Percentiles rank a stretch among this genome's conserved stretches.
Conservation (phyloP, 2,329 filamentous ascomycete genomes). For the Monosporascus sp. region DNA sequence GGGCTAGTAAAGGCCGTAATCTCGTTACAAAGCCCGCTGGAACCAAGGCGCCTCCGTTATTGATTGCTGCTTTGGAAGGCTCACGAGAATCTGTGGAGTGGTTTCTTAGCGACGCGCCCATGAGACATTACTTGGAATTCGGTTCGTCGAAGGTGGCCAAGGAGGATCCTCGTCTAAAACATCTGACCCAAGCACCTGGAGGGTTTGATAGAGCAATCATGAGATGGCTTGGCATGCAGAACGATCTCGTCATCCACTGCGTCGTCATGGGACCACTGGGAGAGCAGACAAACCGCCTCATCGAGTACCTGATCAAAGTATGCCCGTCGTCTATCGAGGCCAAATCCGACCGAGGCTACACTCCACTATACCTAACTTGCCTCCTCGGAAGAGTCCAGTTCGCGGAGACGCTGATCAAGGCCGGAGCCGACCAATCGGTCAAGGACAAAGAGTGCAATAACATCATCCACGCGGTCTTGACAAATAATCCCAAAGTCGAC, state of each 20-base stretch:
- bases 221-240: slow-evolving; percentile 57
- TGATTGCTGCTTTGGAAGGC: slow-evolving; percentile 51
- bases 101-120: slow-evolving; percentile 68
- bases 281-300: slow-evolving; percentile 44
- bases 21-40: slow-evolving; percentile 35
- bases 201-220: slow-evolving; percentile 61
- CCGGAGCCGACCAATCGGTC: slow-evolving; percentile 64
- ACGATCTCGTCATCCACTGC: slow-evolving; percentile 62
- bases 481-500: slow-evolving; percentile 25
- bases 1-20: slow-evolving; percentile 60
- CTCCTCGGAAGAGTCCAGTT: slow-evolving; percentile 48
- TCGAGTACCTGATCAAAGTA: slow-evolving; percentile 62
- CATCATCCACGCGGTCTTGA: slow-evolving; percentile 57
- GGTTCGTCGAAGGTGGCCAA: slow-evolving; percentile 51
- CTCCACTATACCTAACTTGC: slow-evolving; percentile 66
- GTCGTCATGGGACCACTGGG: slow-evolving; percentile 46
- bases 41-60: slow-evolving; percentile 50
- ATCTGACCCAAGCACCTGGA: slow-evolving; percentile 52
- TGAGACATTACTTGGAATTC: slow-evolving; percentile 65
- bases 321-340: slow-evolving; percentile 59
- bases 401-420: slow-evolving; percentile 57
- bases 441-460: slow-evolving; percentile 61
- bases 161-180: slow-evolving; percentile 58
- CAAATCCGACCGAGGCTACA: slow-evolving; percentile 53
- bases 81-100: slow-evolving; percentile 69